Base-by-base conservation (phyloP, 768 basidiomycete genomes). In the Podaxis sp. region DNA sequence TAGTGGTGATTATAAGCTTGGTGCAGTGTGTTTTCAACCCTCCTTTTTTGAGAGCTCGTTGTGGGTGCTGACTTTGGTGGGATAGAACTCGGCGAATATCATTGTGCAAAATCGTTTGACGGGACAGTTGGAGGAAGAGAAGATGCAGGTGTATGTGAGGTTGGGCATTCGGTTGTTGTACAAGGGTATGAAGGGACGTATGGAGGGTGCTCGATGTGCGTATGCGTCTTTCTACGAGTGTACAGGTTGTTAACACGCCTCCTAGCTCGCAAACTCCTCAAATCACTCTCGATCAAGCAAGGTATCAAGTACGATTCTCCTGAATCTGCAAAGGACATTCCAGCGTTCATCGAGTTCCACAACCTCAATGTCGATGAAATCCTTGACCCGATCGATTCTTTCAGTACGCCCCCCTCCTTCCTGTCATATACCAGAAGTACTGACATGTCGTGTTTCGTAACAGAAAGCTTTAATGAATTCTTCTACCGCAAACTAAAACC, bases 51-150 rank as follows among this genome's bases (percentile, higher is more conserved):
- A 4, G 13, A 26, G 26, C 46, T 13, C 0, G 26, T n/a, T 37
- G 13, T 13, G 10, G 13, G 22, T 20, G 36, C 15, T 55, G 33
- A 59, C 36, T 26, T 22, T 24, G 5, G 17, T 1, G 58, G 7
- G n/a, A 1, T 69, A 93, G 91, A 97, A 99, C 70, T 96, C 94
- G 57, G 96, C 95, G 26, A 99, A 99, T 71, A 97, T 99, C 67
- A 94, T 98, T 63, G 96, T 99, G 0, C 96, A 99, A 77, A 95
- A 98, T 72, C 83, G 96, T 13, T 75, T 86, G 73, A 95, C 93
- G 0, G 96, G 96, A 0, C 91, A 93, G 72, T 72, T 99, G 62
- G 91, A 95, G 71, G 96, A 99, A 76, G 96, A 99, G 78, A 99
- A 98, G 80, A 99, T 98, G 95, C 90, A 95, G 70, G 82, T 84